Conservation (phyloP, 306 rosid species). For the Pueraria montana region DNA sequence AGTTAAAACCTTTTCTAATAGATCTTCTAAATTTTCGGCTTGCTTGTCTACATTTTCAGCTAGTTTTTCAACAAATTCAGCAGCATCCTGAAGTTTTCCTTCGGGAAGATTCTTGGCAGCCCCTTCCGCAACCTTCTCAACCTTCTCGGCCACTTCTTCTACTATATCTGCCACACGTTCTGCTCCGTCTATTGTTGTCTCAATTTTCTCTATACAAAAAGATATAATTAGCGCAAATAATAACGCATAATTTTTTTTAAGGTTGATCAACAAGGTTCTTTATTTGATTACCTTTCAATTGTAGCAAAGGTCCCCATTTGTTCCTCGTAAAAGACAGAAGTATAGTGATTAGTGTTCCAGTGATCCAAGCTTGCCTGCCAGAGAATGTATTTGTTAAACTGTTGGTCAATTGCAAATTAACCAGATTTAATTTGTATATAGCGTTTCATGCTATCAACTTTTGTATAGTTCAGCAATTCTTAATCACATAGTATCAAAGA, state of each 20-base stretch:
- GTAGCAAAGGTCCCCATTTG: constrained; percentile 69
- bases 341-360: constrained; percentile 58
- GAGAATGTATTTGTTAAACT: too few species aligned
- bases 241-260: not conserved
- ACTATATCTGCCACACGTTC: constrained; percentile 55
- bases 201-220: constrained; percentile 54
- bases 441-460: too few species aligned
- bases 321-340: constrained; percentile 58
- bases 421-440: not conserved
- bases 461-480: not conserved
- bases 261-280: not conserved
- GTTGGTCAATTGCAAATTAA: too few species aligned
- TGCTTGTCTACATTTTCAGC: constrained; percentile 52
- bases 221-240: not conserved
- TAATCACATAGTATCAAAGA: not conserved
- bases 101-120: constrained; percentile 57
- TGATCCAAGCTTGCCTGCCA: constrained; percentile 67
- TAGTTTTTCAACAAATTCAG: constrained; percentile 45
- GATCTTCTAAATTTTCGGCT: constrained; percentile 49
- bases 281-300: constrained; percentile 51
- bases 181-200: constrained; percentile 51
- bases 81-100: constrained; percentile 54
- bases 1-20: constrained; percentile 57
- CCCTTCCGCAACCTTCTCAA: constrained; percentile 64
- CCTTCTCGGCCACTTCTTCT: constrained; percentile 66